A percentile compares a stretch with the other conserved stretches of the same genome.
Conservation (phyloP, 208 protist genomes). For the Trichomonas tenax region DNA sequence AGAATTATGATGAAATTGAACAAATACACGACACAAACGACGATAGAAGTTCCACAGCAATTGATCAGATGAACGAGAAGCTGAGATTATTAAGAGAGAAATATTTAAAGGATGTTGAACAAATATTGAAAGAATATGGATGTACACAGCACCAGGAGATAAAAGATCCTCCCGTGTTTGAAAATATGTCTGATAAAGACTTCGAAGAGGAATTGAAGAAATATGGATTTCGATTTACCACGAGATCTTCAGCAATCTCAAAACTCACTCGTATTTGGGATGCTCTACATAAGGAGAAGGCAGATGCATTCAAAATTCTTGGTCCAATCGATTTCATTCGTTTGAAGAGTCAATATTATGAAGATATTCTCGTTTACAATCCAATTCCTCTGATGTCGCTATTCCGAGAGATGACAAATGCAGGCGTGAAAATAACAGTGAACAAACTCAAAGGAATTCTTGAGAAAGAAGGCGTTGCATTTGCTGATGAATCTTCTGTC, state of each 20-base stretch:
- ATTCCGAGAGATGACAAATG: neutral
- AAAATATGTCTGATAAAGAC: neutral
- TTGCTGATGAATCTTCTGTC: neutral
- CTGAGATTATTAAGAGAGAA: neutral
- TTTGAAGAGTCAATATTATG: neutral
- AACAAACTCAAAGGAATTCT: neutral
- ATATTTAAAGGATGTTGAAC: neutral
- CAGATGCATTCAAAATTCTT: neutral
- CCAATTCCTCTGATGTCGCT: neutral
- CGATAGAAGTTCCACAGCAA: too few relatives aligned
- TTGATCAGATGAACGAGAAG: neutral
- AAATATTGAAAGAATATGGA: neutral
- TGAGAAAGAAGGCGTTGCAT: neutral
- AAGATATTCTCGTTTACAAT: neutral
- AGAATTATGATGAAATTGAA: too few relatives aligned
- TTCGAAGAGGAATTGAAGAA: neutral
- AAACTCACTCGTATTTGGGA: neutral
- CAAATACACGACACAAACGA: too few relatives aligned
- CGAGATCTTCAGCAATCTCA: neutral
- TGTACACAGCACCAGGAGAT: neutral
- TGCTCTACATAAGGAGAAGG: neutral
- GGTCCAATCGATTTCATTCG: neutral
- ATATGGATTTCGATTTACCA: neutral
- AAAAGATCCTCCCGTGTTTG: neutral
- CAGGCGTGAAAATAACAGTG: neutral